Conservation (phyloP, 2,329 filamentous ascomycete species). For the Arthroderma sp. region DNA sequence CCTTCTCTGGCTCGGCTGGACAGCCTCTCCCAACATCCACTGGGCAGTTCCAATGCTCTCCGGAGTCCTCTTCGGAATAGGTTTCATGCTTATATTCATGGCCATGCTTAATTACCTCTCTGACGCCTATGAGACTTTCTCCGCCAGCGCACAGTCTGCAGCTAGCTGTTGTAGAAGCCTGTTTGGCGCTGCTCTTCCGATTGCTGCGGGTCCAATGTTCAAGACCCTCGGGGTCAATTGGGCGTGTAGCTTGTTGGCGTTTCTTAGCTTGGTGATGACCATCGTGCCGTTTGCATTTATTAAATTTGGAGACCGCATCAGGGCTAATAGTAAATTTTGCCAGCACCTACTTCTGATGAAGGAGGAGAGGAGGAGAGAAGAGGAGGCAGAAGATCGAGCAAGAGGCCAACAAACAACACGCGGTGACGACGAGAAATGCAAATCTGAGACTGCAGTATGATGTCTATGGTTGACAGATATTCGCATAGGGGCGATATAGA, state of each 20-base stretch:
- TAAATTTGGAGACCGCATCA: slow-evolving; percentile 25
- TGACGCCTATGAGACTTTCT: slow-evolving; percentile 55
- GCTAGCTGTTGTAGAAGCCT: slow-evolving; percentile 40
- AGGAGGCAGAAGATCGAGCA: slow-evolving; percentile 19
- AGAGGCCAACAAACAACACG: neutral
- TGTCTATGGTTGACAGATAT: too few relatives aligned
- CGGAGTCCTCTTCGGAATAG: slow-evolving; percentile 48
- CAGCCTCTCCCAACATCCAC: slow-evolving; percentile 19
- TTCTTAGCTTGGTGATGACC: slow-evolving; percentile 25
- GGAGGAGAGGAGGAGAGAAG: slow-evolving; percentile 17
- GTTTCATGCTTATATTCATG: slow-evolving; percentile 51
- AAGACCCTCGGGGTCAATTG: slow-evolving; percentile 28
- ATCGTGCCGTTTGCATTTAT: slow-evolving; percentile 33
- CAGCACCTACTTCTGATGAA: slow-evolving; percentile 20
- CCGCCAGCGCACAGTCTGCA: slow-evolving; percentile 44
- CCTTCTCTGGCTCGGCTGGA: slow-evolving; percentile 25
- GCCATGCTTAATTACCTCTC: slow-evolving; percentile 52
- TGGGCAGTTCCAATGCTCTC: slow-evolving; percentile 43
- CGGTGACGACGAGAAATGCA: too few relatives aligned
- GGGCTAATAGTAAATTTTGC: slow-evolving; percentile 30
- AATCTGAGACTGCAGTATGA: too few relatives aligned
- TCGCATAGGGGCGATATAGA: too few relatives aligned
- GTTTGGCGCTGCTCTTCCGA: slow-evolving; percentile 45
- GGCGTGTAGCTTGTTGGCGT: slow-evolving; percentile 31
- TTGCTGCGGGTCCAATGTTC: slow-evolving; percentile 36